Evolutionary conservation across 208 protist species (phyloP).

Genomic region (Sergeia podlipaevii): DNA sequence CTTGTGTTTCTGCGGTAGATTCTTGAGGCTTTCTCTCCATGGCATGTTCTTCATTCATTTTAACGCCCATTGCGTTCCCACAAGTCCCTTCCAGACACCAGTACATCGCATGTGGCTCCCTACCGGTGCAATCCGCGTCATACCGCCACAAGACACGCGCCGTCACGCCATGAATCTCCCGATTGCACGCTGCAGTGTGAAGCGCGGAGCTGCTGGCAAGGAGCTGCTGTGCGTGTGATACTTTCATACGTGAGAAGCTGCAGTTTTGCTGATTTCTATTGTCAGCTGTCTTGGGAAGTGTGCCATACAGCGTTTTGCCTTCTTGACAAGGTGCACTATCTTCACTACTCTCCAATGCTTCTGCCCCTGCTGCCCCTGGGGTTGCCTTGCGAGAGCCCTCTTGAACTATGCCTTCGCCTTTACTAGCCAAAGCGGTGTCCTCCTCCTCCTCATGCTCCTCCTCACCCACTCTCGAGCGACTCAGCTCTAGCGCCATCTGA

Average conservation of each 20-base stretch:
- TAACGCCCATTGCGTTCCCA: background rate
- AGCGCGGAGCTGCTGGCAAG: conserved; percentile 22
- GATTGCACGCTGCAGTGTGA: conserved; percentile 28
- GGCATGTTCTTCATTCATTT: too few species aligned
- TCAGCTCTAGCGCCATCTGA: conserved; percentile 48
- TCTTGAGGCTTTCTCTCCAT: too few species aligned
- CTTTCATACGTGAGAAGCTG: conserved; percentile 33
- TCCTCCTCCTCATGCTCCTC: conserved; percentile 5
- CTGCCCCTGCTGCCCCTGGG: too few species aligned
- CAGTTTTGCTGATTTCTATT: background rate
- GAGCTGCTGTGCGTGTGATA: conserved; percentile 29
- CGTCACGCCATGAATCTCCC: conserved; percentile 13
- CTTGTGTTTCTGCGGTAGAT: too few species aligned
- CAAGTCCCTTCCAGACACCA: conserved; percentile 33
- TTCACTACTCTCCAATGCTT: background rate
- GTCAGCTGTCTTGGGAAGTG: conserved; percentile 8
- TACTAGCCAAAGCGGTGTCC: background rate
- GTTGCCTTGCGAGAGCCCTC: too few species aligned
- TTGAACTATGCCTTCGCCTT: background rate
- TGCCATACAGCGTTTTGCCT: conserved; percentile 10
- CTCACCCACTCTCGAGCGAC: background rate
- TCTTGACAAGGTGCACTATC: background rate
- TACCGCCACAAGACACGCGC: conserved; percentile 50
- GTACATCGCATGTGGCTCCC: conserved; percentile 58
- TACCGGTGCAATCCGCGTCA: conserved; percentile 31